Conservation (phyloP, 2,329 filamentous ascomycete species). For the Neofusicoccum cordaticola region DNA sequence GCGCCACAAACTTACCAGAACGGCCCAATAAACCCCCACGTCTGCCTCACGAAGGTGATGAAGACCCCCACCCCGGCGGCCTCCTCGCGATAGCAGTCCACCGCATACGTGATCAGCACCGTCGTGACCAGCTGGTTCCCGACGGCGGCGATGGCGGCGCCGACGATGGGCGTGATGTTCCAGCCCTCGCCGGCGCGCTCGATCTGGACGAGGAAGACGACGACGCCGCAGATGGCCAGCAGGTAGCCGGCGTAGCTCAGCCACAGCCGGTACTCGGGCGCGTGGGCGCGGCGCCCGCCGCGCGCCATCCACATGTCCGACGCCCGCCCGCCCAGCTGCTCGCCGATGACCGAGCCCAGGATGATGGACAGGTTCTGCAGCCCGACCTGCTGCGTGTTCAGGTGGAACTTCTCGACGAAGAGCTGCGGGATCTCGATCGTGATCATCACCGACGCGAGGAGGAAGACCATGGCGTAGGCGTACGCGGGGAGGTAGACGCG, state of each 20-base stretch:
- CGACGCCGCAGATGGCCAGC: slow-evolving; percentile 51
- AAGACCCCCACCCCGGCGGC: slow-evolving; percentile 58
- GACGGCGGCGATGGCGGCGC: slow-evolving; percentile 49
- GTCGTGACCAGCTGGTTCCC: slow-evolving; percentile 63
- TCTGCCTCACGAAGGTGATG: slow-evolving; percentile 55
- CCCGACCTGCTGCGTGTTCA: slow-evolving; percentile 58
- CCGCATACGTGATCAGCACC: slow-evolving; percentile 58
- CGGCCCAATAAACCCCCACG: slow-evolving; percentile 41
- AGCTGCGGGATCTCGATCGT: slow-evolving; percentile 61
- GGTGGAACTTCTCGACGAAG: slow-evolving; percentile 53
- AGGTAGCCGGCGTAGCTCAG: slow-evolving; percentile 53
- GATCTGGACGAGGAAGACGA: slow-evolving; percentile 55
- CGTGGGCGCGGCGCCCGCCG: slow-evolving; percentile 25
- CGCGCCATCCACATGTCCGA: slow-evolving; percentile 54
- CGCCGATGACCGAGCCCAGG: slow-evolving; percentile 56
- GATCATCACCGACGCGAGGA: slow-evolving; percentile 52
- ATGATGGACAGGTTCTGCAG: slow-evolving; percentile 58
- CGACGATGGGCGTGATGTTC: slow-evolving; percentile 58
- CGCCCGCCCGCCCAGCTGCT: slow-evolving; percentile 55
- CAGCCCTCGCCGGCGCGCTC: slow-evolving; percentile 46
- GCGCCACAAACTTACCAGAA: slow-evolving; percentile 31
- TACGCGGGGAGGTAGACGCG: slow-evolving; percentile 51
- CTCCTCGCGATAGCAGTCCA: slow-evolving; percentile 56
- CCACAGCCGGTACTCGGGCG: slow-evolving; percentile 57
- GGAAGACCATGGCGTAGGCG: slow-evolving; percentile 58